These are phyloP conservation scores for Trametes elegans DNA, from an alignment of 768 basidiomycete genomes.

Conservation along the genomic window DNA sequence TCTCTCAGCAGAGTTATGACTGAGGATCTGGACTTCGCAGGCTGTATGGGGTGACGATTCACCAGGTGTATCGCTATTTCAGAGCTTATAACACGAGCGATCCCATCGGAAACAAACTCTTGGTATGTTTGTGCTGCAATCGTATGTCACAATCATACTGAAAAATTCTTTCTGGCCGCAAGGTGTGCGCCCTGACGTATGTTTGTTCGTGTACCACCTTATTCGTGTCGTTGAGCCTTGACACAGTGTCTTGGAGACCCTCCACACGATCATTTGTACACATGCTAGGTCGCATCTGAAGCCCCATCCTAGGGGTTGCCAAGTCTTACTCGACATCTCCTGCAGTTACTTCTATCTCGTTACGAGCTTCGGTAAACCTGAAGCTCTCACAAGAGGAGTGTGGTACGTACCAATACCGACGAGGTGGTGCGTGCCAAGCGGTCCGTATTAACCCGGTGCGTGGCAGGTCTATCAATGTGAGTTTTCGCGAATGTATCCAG, in stretches of 20 bases:
- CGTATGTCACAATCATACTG: not conserved
- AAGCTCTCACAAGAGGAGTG: not conserved
- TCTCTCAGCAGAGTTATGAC: too few species aligned
- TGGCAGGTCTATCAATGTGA: slow-evolving; percentile 2
- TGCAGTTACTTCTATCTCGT: slow-evolving; percentile 4
- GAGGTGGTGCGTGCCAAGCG: not conserved
- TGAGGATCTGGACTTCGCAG: too few species aligned
- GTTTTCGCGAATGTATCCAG: not conserved
- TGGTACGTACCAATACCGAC: not conserved
- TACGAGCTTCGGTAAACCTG: not conserved
- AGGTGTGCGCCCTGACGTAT: not conserved
- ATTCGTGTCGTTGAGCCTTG: not conserved
- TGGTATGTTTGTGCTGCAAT: not conserved
- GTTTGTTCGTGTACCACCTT: not conserved
- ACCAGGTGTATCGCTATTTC: slow-evolving; percentile 5
- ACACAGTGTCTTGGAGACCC: slow-evolving; percentile 1
- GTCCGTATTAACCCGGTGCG: not conserved
- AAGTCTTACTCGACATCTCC: not conserved
- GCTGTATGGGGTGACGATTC: slow-evolving; percentile 6
- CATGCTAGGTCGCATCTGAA: not conserved
- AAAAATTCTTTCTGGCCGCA: too few species aligned
- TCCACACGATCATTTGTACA: not conserved
- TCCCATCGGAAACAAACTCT: not conserved
- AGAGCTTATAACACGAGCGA: not conserved
- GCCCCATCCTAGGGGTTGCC: too few species aligned